phyloP scores from a whole-genome alignment of 2,329 filamentous ascomycete genomes.

The Gnomoniopsis smithogilvyi region DNA sequence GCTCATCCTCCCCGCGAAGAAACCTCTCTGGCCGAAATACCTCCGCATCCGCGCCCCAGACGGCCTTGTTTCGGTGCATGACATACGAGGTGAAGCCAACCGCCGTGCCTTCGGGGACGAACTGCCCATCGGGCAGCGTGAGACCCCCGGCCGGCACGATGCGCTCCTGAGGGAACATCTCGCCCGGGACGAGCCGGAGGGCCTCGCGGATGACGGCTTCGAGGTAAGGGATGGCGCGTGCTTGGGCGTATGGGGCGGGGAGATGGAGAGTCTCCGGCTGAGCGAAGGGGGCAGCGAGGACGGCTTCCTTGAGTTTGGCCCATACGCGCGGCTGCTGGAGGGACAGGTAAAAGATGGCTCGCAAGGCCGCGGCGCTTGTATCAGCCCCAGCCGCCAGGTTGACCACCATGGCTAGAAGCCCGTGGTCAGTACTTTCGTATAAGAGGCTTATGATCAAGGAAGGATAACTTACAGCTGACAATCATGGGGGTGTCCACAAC shows the following conservation, averaged over 20 bases:
- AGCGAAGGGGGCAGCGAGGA: constrained; percentile 4
- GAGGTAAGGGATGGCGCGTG: constrained; percentile 26
- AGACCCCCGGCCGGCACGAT: constrained; percentile 38
- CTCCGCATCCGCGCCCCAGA: constrained; percentile 42
- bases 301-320: background rate
- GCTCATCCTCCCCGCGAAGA: constrained; percentile 33
- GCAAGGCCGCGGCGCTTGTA: constrained; percentile 5
- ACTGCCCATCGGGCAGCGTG: constrained; percentile 29
- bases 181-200: constrained; percentile 43
- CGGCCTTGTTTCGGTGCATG: constrained; percentile 30
- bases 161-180: constrained; percentile 43
- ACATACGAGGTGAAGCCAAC: constrained; percentile 36
- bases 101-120: constrained; percentile 25
- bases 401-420: constrained; percentile 16
- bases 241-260: constrained; percentile 1
- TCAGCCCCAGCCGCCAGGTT: constrained; percentile 6
- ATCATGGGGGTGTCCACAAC: constrained; percentile 27
- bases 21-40: constrained; percentile 44
- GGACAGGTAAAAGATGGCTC: background rate
- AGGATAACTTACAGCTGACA: constrained; percentile 16
- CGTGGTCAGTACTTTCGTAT: background rate
- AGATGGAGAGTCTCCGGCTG: background rate
- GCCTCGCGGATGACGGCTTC: constrained; percentile 47
- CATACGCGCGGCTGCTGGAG: background rate
- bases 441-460: background rate